Evolutionary conservation across 345 rosid genomes (phyloP).

Genomic region (Corchorus olitorius): DNA sequence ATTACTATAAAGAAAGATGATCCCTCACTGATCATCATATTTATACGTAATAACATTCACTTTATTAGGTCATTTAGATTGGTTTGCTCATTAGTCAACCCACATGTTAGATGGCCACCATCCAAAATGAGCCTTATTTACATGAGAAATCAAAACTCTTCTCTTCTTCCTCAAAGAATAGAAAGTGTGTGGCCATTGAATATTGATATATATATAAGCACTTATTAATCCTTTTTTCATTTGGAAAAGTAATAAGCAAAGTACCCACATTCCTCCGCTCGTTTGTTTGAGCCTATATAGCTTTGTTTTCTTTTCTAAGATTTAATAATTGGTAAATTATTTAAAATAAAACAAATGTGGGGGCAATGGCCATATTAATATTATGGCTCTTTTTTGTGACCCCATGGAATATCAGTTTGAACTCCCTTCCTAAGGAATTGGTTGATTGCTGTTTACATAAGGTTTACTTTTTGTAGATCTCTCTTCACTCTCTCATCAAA

Average conservation of each 20-base stretch:
- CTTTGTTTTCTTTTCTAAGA: constrained; percentile 26
- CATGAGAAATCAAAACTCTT: constrained; percentile 11
- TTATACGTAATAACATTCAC: neutral
- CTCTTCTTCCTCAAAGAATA: neutral
- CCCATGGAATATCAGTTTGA: constrained; percentile 13
- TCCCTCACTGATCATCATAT: too few relatives aligned
- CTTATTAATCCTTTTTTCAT: constrained; percentile 10
- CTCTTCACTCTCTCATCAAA: constrained; percentile 1
- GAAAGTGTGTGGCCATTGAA: neutral
- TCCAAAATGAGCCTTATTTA: neutral
- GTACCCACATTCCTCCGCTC: neutral
- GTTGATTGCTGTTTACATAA: constrained; percentile 23
- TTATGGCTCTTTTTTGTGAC: neutral
- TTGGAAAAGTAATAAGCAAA: constrained; percentile 35
- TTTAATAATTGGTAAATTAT: constrained; percentile 24
- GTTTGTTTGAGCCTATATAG: neutral
- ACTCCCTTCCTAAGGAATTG: constrained; percentile 14
- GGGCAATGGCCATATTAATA: neutral
- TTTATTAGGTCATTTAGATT: constrained; percentile 17
- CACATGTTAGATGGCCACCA: neutral
- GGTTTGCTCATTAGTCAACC: constrained; percentile 12
- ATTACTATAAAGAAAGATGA: too few relatives aligned
- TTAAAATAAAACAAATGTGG: constrained; percentile 5
- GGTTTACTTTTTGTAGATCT: neutral
- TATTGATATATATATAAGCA: constrained; percentile 14